Evolutionary conservation across 331 rosid species (phyloP).

Genomic region (Cydonia oblonga): DNA sequence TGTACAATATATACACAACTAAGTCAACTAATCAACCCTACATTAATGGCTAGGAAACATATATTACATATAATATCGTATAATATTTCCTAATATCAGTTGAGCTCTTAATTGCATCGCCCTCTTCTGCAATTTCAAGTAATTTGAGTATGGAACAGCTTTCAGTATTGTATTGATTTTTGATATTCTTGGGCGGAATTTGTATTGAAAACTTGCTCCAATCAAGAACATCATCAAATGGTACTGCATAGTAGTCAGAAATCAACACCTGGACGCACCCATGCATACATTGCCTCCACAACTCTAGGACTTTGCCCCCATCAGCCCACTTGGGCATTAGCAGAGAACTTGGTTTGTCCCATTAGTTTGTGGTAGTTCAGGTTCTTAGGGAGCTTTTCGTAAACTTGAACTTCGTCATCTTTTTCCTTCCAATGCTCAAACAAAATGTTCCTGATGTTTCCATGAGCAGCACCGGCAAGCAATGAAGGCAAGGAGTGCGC

Average conservation of each 20-base stretch:
- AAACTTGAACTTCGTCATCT: constrained; percentile 15
- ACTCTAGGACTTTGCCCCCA: no score
- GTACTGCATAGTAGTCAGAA: constrained; percentile 6
- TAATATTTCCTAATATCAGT: background rate
- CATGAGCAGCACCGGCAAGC: constrained; percentile 12
- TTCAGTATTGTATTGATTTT: constrained; percentile 17
- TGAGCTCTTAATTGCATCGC: constrained; percentile 13
- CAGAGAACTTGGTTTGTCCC: constrained; percentile 23
- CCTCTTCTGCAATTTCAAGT: constrained; percentile 16
- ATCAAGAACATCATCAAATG: constrained; percentile 21
- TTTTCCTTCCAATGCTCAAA: constrained; percentile 19
- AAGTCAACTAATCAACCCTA: no score
- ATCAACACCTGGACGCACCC: constrained; percentile 22
- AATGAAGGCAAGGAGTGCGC: constrained; percentile 5
- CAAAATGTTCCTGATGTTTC: constrained; percentile 9
- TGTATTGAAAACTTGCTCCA: constrained; percentile 16
- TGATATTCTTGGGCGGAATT: constrained; percentile 11
- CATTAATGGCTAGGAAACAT: no score
- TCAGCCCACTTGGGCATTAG: constrained; percentile 24
- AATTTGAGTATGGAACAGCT: constrained; percentile 6
- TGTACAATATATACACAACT: no score
- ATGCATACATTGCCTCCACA: constrained; percentile 26
- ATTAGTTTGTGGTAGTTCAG: constrained; percentile 6
- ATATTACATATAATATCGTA: no score
- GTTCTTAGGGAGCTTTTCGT: constrained; percentile 8